These are phyloP conservation scores for Dryadomyces quercus-mongolicae DNA, from an alignment of 2,329 filamentous ascomycete genomes.

Conservation along the genomic window DNA sequence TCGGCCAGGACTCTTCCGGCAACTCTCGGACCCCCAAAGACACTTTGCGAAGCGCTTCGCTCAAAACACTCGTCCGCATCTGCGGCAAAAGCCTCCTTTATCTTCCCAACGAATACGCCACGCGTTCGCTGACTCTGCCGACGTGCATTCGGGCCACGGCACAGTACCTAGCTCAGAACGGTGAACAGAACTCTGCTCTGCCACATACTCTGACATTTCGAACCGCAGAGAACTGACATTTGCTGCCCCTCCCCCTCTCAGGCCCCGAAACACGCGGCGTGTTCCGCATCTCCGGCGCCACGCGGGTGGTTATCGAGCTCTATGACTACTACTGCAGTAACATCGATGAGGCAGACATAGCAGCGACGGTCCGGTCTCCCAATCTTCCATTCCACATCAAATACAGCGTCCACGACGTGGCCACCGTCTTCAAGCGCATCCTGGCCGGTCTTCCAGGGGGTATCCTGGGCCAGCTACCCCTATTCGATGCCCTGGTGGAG, in stretches of 20 bases:
- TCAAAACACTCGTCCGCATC: constrained; percentile 48
- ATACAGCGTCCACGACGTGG: constrained; percentile 50
- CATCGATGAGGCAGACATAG: constrained; percentile 31
- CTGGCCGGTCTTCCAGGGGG: constrained; percentile 51
- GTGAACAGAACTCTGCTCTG: constrained; percentile 25
- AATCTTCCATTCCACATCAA: constrained; percentile 49
- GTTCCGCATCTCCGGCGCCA: constrained; percentile 51
- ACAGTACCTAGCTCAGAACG: constrained; percentile 50
- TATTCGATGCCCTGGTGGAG: constrained; percentile 51
- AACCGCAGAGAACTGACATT: not conserved
- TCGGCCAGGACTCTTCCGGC: constrained; percentile 27
- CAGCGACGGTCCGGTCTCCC: constrained; percentile 45
- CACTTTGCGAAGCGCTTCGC: constrained; percentile 31
- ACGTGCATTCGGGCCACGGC: constrained; percentile 55
- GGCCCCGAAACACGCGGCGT: constrained; percentile 39
- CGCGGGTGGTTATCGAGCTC: constrained; percentile 40
- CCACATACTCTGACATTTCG: too few relatives aligned
- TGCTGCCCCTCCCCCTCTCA: constrained; percentile 10
- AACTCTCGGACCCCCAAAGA: constrained; percentile 12
- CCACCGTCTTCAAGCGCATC: constrained; percentile 55
- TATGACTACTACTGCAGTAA: constrained; percentile 52
- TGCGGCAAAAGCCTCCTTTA: constrained; percentile 52
- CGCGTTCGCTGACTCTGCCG: constrained; percentile 44
- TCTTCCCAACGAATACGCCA: constrained; percentile 45
- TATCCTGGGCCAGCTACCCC: constrained; percentile 47